Evolutionary conservation across 2,329 filamentous ascomycete species (phyloP).

Genomic region (Neocucurbitaria cava): DNA sequence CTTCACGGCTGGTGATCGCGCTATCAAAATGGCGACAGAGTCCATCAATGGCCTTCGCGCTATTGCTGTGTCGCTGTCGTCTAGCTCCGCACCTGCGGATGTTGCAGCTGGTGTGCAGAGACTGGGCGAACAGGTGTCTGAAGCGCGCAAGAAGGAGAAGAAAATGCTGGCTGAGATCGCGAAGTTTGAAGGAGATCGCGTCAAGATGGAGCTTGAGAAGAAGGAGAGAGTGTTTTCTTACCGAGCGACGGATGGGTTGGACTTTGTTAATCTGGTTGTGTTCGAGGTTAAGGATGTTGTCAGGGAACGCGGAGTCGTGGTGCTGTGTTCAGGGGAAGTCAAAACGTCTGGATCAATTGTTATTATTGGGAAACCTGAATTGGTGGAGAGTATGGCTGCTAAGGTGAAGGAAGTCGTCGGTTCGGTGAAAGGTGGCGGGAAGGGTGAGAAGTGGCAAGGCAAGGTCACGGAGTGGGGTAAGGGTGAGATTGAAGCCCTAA

Average conservation of each 20-base stretch:
- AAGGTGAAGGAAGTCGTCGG: conserved; percentile 36
- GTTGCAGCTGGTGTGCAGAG: conserved; percentile 32
- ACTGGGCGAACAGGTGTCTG: conserved; percentile 30
- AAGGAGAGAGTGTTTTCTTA: conserved; percentile 29
- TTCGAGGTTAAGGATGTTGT: conserved; percentile 35
- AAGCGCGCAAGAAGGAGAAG: conserved; percentile 35
- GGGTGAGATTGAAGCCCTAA: conserved; percentile 39
- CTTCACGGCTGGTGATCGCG: conserved; percentile 42
- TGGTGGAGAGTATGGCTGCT: conserved; percentile 31
- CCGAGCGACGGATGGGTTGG: conserved; percentile 36
- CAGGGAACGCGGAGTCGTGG: conserved; percentile 31
- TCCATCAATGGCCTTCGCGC: conserved; percentile 35
- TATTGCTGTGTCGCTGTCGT: conserved; percentile 37
- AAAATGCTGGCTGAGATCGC: conserved; percentile 39
- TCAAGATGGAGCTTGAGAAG: conserved; percentile 24
- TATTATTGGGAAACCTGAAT: conserved; percentile 32
- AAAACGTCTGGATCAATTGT: conserved; percentile 36
- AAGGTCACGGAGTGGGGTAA: conserved; percentile 44
- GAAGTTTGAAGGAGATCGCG: conserved; percentile 31
- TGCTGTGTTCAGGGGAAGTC: conserved; percentile 37
- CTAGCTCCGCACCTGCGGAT: conserved; percentile 28
- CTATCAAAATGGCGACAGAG: conserved; percentile 32
- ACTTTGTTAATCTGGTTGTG: conserved; percentile 38
- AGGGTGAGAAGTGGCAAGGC: conserved; percentile 44
- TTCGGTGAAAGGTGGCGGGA: conserved; percentile 40